Conservation (phyloP, 345 rosid genomes). For the Boechera divaricarpa region DNA sequence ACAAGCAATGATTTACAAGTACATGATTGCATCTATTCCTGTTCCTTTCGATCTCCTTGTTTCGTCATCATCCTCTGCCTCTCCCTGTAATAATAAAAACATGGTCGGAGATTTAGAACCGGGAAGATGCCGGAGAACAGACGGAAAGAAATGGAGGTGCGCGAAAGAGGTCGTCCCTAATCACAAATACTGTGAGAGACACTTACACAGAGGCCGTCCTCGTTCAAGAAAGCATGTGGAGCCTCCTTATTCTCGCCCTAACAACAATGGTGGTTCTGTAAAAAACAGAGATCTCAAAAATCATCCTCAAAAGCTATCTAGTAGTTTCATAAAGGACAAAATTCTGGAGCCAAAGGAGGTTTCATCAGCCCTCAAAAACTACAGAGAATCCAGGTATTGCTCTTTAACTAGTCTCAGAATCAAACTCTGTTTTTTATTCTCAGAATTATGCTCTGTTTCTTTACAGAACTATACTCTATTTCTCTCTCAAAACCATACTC, state of each 20-base stretch:
- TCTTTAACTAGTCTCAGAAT: neutral
- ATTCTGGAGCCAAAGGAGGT: neutral
- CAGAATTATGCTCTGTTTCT: neutral
- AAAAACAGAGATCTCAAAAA: slow-evolving; percentile 37
- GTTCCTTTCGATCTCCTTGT: slow-evolving; percentile 78
- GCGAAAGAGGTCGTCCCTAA: slow-evolving; percentile 72
- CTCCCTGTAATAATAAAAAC: slow-evolving; percentile 43
- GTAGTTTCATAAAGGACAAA: slow-evolving; percentile 9
- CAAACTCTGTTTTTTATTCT: slow-evolving; percentile 19
- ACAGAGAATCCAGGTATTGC: slow-evolving; percentile 33
- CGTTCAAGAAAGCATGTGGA: slow-evolving; percentile 99
- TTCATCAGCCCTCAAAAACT: slow-evolving; percentile 6
- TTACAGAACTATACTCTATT: no score
- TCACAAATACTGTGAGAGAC: slow-evolving; percentile 89
- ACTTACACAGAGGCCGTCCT: slow-evolving; percentile 85
- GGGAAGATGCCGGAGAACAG: slow-evolving; percentile 86
- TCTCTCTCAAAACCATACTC: neutral
- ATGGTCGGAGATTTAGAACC: slow-evolving; percentile 62
- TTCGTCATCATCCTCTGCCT: slow-evolving; percentile 37
- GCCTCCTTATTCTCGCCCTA: slow-evolving; percentile 49
- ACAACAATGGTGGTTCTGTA: slow-evolving; percentile 29
- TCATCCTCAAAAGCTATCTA: neutral
- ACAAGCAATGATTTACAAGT: slow-evolving; percentile 84
- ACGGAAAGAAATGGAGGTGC: slow-evolving; percentile 94
- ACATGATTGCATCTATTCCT: slow-evolving; percentile 83